Evolutionary conservation across 2,329 filamentous ascomycete species (phyloP), one percentile per base, ranked within the genome.

Genomic region (Colletotrichum salicis): DNA sequence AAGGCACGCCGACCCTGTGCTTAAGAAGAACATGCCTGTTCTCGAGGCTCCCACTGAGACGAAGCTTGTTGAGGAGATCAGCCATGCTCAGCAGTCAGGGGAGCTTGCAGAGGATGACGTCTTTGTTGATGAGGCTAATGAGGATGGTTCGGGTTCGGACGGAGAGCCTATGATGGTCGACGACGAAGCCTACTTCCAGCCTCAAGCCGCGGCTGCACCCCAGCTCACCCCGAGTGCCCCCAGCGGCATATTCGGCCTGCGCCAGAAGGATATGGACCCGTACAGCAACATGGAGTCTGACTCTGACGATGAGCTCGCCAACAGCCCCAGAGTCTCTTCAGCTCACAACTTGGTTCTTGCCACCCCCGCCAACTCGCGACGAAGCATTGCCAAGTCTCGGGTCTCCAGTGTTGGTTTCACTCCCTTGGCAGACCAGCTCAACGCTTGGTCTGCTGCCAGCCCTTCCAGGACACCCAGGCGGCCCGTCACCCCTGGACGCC

Each of bases 391-490:
- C 2, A 76, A 82, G 74, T 58, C 77, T 72, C 29, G 76, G 48
- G 73, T 74, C 15, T 72, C 78, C 35, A 81, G 82, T 22, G 78
- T 89, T 63, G 90, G 90, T 2, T 92, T 93, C 73, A 92, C 90
- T 1, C 89, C 91, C 29, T 82, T 94, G 48, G 89, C 89, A 4
- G 83, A 87, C 48, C 87, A 91, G 76, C 82, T 94, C 5, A 86
- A 84, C 70, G 85, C 86, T 29, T 94, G 92, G 92, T 86, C 87
- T 74, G 85, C 91, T 1, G 84, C 84, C 29, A 92, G 89, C 74
- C 89, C 90, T 3, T 77, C 79, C 6, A 86, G 87, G 73, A 76
- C 73, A 76, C 78, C 65, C 24, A 62, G 52, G 22, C 59, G 59
- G 11, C 54, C 70, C 6, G 63, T 45, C n/a, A 52, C 52, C 12